phyloP scores from a whole-genome alignment of 805 yeast genomes.

The Candida sakaeoensis region DNA sequence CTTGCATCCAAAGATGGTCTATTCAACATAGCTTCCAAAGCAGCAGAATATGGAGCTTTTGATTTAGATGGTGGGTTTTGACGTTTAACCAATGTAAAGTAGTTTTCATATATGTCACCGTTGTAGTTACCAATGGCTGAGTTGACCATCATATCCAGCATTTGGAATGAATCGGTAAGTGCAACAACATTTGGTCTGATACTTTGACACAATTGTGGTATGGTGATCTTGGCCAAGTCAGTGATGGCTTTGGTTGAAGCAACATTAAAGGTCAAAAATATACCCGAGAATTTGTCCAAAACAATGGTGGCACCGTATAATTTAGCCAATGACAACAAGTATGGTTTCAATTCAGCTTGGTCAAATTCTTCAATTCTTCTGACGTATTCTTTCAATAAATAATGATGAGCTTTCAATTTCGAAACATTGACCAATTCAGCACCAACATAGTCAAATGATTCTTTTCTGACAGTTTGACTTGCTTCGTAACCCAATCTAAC shows the following conservation, averaged over 20 bases:
- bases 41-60: conserved; percentile 41
- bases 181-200: conserved; percentile 40
- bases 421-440: conserved; percentile 37
- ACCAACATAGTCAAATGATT: conserved; percentile 31
- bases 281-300: conserved; percentile 32
- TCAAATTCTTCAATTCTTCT: conserved; percentile 19
- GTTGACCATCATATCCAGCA: conserved; percentile 40
- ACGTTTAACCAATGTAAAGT: conserved; percentile 32
- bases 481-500: conserved; percentile 31
- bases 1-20: conserved; percentile 33
- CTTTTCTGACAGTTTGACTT: conserved; percentile 19
- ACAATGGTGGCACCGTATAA: conserved; percentile 31
- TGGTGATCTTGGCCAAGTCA: conserved; percentile 20
- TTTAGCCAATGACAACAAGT: conserved; percentile 28
- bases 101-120: conserved; percentile 44
- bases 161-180: conserved; percentile 42
- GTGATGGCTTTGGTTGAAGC: conserved; percentile 27
- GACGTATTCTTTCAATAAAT: conserved; percentile 31
- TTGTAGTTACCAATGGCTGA: conserved; percentile 40
- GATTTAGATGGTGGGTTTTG: conserved; percentile 30
- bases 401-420: conserved; percentile 42
- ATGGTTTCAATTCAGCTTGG: conserved; percentile 23
- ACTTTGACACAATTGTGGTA: conserved; percentile 31
- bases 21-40: conserved; percentile 39
- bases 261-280: conserved; percentile 36